A percentile compares a stretch with the other conserved stretches of the same genome.
phyloP scores from a whole-genome alignment of 2,329 filamentous ascomycete species.

The Passalora sequoiae region DNA sequence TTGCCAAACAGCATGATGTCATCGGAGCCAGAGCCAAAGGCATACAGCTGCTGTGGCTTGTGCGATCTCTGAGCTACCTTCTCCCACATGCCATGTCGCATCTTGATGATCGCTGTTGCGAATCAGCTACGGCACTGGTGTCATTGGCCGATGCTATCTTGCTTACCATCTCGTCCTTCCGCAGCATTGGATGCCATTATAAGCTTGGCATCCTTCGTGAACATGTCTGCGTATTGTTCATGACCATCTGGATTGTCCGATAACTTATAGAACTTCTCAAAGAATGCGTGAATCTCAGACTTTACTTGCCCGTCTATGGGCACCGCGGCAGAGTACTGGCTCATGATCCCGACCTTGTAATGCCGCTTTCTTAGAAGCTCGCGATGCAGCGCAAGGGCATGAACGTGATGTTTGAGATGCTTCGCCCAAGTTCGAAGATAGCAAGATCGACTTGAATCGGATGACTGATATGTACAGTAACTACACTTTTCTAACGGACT shows the following conservation, averaged over 20 bases:
- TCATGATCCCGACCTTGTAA: constrained; percentile 19
- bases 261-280: constrained; percentile 44
- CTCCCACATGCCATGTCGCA: constrained; percentile 52
- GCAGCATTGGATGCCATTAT: constrained; percentile 50
- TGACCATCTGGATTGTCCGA: constrained; percentile 47
- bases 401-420: no score
- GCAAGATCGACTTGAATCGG: no score
- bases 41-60: constrained; percentile 45
- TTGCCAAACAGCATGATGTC: constrained; percentile 53
- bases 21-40: constrained; percentile 43
- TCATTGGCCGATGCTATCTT: no score
- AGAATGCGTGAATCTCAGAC: constrained; percentile 41
- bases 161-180: constrained; percentile 43
- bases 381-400: no score
- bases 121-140: neutral
- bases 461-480: no score
- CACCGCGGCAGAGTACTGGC: constrained; percentile 30
- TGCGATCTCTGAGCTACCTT: constrained; percentile 47
- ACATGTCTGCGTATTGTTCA: constrained; percentile 45
- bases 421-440: no score
- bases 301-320: constrained; percentile 33
- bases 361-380: neutral
- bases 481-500: no score
- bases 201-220: constrained; percentile 47
- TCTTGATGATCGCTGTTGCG: constrained; percentile 44